phyloP scores from a whole-genome alignment of 148 eudicot genomes.

The Dysphania ambrosioides region DNA sequence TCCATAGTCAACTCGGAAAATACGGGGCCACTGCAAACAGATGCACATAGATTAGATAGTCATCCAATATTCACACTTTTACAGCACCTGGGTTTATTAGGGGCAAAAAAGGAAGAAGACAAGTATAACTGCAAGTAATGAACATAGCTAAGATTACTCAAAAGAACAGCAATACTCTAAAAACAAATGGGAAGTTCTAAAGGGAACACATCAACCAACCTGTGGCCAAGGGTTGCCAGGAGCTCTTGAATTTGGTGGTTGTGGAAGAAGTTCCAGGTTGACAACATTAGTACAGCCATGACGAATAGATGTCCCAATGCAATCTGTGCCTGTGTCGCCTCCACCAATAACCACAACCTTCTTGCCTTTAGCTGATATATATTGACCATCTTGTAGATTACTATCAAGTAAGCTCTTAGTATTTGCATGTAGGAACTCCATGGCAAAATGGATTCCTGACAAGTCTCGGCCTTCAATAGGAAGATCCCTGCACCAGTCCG shows the following conservation, averaged over 20 bases:
- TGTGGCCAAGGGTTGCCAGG: conserved; percentile 99
- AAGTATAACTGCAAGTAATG: not conserved
- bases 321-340: conserved; percentile 98
- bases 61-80: not conserved
- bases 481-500: conserved; percentile 65
- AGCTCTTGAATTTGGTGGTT: conserved; percentile 86
- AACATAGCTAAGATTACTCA: not conserved
- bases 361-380: conserved; percentile 93
- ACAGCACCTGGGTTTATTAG: too few species aligned
- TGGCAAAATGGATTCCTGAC: conserved; percentile 91
- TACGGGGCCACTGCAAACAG: conserved; percentile 85
- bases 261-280: conserved; percentile 92
- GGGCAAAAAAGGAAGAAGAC: not conserved
- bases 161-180: not conserved
- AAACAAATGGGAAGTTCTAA: not conserved
- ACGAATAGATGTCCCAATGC: conserved; percentile 97
- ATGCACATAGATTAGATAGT: not conserved
- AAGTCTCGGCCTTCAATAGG: conserved; percentile 92
- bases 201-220: conserved; percentile 45
- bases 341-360: conserved; percentile 98
- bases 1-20: conserved; percentile 97
- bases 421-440: conserved; percentile 97
- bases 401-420: conserved; percentile 97
- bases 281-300: conserved; percentile 79
- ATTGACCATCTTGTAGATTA: conserved; percentile 79